phyloP scores from a whole-genome alignment of 2,329 filamentous ascomycete species.

The Celoporthe dispersa region DNA sequence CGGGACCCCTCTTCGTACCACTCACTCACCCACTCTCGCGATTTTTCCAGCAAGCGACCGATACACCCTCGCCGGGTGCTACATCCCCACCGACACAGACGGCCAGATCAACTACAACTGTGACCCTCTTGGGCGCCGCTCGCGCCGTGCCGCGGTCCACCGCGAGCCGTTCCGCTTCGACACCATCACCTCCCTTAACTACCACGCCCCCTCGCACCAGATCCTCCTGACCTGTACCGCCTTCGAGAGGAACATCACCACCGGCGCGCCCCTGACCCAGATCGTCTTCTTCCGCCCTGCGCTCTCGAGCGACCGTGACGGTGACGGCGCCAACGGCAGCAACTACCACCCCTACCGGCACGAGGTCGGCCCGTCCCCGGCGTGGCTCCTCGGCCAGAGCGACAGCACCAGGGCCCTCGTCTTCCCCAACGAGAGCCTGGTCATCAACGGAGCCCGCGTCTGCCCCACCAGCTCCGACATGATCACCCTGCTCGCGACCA shows the following conservation, averaged over 20 bases:
- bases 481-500: slow-evolving; percentile 54
- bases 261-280: slow-evolving; percentile 52
- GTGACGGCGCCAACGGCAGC: not conserved
- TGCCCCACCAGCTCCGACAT: slow-evolving; percentile 44
- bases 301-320: slow-evolving; percentile 35
- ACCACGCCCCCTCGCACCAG: slow-evolving; percentile 47
- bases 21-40: not conserved
- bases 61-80: slow-evolving; percentile 42
- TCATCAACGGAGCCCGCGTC: slow-evolving; percentile 41
- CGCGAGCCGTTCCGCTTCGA: slow-evolving; percentile 37
- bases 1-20: not conserved
- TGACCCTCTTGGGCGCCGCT: slow-evolving; percentile 10
- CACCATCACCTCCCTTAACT: slow-evolving; percentile 53
- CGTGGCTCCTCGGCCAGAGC: slow-evolving; percentile 46
- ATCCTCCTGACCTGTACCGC: slow-evolving; percentile 49
- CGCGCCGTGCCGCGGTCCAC: slow-evolving; percentile 25
- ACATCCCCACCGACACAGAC: slow-evolving; percentile 50
- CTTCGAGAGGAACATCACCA: slow-evolving; percentile 41
- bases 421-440: slow-evolving; percentile 27
- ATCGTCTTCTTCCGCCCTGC: slow-evolving; percentile 50
- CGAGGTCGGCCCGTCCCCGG: slow-evolving; percentile 34
- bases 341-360: slow-evolving; percentile 29
- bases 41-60: slow-evolving; percentile 37
- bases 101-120: slow-evolving; percentile 37
- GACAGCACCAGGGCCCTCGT: not conserved